Percentiles rank a stretch among this genome's conserved stretches.
These are phyloP conservation scores for Paecilomyces dactylethromorphus DNA, from an alignment of 2,329 filamentous ascomycete genomes.

Conservation along the genomic window DNA sequence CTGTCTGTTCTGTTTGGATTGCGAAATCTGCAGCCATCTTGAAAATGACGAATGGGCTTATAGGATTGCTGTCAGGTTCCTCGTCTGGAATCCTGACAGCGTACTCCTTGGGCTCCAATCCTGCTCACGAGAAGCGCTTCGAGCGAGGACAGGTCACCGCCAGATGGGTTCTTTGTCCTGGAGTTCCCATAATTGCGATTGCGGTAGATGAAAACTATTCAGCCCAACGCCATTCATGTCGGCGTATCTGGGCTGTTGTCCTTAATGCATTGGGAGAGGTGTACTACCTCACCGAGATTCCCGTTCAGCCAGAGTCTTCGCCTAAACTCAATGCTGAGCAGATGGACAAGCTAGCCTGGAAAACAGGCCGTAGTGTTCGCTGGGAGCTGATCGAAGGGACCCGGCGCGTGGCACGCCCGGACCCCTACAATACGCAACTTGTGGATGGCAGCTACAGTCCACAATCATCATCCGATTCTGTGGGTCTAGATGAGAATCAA, in stretches of 20 bases:
- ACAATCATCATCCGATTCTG: conserved; percentile 66
- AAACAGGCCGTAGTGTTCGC: conserved; percentile 66
- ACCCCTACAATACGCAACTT: conserved; percentile 64
- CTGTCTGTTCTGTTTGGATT: conserved; percentile 78
- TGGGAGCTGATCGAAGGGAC: conserved; percentile 80
- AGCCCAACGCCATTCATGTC: conserved; percentile 58
- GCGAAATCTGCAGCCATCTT: conserved; percentile 72
- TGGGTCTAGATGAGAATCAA: conserved; percentile 65
- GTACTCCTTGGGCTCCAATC: conserved; percentile 65
- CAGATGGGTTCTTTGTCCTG: conserved; percentile 84
- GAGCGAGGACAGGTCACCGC: conserved; percentile 73
- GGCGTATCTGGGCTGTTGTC: conserved; percentile 83
- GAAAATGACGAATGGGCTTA: conserved; percentile 64
- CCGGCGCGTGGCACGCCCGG: conserved; percentile 62
- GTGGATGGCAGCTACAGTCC: conserved; percentile 73
- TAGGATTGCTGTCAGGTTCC: conserved; percentile 78
- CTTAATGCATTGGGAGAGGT: conserved; percentile 90
- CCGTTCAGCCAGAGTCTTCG: conserved; percentile 47
- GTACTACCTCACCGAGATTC: conserved; percentile 72
- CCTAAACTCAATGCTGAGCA: conserved; percentile 45
- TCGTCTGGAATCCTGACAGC: conserved; percentile 75
- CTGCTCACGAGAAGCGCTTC: conserved; percentile 55
- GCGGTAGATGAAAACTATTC: conserved; percentile 79
- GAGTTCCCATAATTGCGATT: conserved; percentile 82
- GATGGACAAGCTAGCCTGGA: conserved; percentile 65